These are phyloP conservation scores for Apocynum venetum DNA, from an alignment of 257 asterid genomes.

Conservation along the genomic window DNA sequence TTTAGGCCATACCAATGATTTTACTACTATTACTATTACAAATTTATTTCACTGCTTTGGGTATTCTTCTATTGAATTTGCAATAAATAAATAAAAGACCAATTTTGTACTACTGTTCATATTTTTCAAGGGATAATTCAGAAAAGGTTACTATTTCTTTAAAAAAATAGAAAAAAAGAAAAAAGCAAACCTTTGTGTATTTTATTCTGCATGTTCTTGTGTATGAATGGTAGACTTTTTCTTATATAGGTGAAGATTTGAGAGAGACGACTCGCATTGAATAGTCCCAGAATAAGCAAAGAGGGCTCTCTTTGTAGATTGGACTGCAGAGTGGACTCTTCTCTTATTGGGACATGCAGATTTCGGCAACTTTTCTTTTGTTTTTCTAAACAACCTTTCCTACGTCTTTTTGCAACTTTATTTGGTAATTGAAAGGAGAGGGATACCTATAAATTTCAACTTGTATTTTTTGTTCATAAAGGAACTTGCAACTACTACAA, in stretches of 20 bases:
- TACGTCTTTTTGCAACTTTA: neutral
- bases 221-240: constrained; percentile 2
- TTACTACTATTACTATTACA: neutral
- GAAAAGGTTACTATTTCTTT: neutral
- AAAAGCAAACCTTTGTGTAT: neutral
- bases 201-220: neutral
- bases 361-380: neutral
- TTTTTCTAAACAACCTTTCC: neutral
- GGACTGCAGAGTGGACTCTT: neutral
- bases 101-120: constrained; percentile 6
- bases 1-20: constrained; percentile 16
- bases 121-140: neutral
- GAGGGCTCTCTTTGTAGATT: constrained; percentile 1
- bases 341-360: neutral
- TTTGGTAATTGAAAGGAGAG: neutral
- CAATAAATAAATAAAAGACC: neutral
- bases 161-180: no score
- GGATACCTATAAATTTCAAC: neutral
- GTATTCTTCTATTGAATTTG: constrained; percentile 9
- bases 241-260: neutral
- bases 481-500: no score
- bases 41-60: neutral
- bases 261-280: constrained; percentile 13
- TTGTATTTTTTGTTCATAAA: no score
- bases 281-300: constrained; percentile 2